These are phyloP conservation scores for Fusarium algeriense DNA, from an alignment of 2,329 filamentous ascomycete species.

Conservation along the genomic window DNA sequence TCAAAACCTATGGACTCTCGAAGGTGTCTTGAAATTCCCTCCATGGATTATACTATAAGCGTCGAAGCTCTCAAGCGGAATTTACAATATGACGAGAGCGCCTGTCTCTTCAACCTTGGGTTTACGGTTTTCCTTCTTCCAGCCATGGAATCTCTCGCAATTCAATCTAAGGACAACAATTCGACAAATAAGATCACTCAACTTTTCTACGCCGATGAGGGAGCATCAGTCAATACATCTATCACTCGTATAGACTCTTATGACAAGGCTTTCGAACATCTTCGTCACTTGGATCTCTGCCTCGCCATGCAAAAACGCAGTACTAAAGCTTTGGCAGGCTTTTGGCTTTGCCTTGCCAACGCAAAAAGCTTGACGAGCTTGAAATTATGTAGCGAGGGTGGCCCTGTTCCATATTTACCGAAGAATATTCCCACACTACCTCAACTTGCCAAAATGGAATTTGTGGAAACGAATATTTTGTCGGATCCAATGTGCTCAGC, in stretches of 20 bases:
- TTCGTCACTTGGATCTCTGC: slow-evolving; percentile 14
- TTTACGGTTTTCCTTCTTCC: slow-evolving; percentile 9
- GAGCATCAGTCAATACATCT: not conserved
- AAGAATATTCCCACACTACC: not conserved
- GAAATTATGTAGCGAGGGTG: slow-evolving; percentile 1
- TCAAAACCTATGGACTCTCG: slow-evolving; percentile 15
- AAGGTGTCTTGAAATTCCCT: not conserved
- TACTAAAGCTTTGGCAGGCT: accelerated
- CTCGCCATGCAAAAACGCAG: not conserved
- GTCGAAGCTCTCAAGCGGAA: not conserved
- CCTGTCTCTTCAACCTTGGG: not conserved
- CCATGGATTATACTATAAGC: not conserved
- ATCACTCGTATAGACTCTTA: not conserved
- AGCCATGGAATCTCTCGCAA: not conserved
- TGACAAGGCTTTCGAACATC: not conserved
- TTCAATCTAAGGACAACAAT: accelerated
- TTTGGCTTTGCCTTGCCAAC: not conserved
- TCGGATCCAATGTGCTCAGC: not conserved
- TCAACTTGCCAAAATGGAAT: not conserved
- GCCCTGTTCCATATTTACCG: accelerated
- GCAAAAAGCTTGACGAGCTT: slow-evolving; percentile 2
- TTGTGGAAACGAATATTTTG: not conserved
- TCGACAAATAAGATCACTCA: not conserved
- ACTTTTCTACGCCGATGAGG: slow-evolving; percentile 11
- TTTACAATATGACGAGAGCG: not conserved